Base-by-base conservation (phyloP, 148 eudicot genomes). In the Chenopodium formosanum region DNA sequence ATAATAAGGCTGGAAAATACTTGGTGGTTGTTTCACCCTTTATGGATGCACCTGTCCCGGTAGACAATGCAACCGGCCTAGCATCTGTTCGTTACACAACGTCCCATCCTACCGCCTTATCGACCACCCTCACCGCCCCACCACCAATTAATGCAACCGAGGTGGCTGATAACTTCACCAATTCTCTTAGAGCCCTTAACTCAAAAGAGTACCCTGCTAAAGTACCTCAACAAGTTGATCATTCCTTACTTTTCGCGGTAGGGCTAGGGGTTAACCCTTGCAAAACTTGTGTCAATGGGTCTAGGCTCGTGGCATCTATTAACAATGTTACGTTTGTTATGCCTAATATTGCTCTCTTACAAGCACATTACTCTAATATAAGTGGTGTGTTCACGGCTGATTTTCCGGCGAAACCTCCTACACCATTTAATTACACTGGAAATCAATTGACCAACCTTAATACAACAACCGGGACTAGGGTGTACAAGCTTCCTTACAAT, bases 261-360 rank as follows among this genome's bases (percentile, higher is more conserved):
- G 86, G 91, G 2, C 48, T 91, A 34, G 92, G 94, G 1, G 46
- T 90, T 16, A 86, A 88, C 37, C 85, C 91, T 0, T 91, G 92
- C 44, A 44, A 82, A 4, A 83, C 86, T 47, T 91, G 94, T 82
- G 76, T 63, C 8, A 88, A 83, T 50, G 89, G 89, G 66, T 72
- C 73, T 53, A 85, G 89, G 34, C 82, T 91, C 29, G 92, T 88
- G 58, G 94, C 94, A 0, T 85, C 83, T 66, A 83, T 91, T 16
- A 91, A 90, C 76, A 90, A 90, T 66, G 82, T 91, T 47, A 86
- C 90, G 0, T 91, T 91, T 77, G 86, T 85, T 13, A 90, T 90
- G 92, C 94, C 94, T 2, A 73, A 79, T 48, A 86, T 80, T 3
- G 79, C 91, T 6, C 88, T 91, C 10, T 84, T 91, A 1, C 87